Evolutionary conservation across 306 rosid genomes (phyloP), one percentile per base, ranked within the genome.

Genomic region (Cicer pinnatifidum): DNA sequence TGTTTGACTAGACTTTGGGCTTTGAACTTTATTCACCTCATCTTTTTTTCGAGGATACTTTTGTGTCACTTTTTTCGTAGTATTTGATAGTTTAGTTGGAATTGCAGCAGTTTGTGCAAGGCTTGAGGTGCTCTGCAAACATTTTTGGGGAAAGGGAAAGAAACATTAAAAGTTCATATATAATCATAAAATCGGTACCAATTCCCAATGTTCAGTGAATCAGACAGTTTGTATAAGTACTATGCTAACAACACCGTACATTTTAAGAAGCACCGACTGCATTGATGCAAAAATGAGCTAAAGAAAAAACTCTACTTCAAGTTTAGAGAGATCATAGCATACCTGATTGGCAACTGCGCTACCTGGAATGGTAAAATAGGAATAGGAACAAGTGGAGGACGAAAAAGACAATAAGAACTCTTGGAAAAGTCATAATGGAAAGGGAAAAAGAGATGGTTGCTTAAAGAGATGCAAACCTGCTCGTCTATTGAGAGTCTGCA

Each of bases 401-500:
- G 8, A 50, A 7, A 8, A 40, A 20, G 51, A 60, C 69, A 71
- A 45, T 68, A 52, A 87, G 88, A 8, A 64, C 48, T 67, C 54
- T 20, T 40, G 62, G 23, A 0, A 19, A 35, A 69, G 17, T 63
- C 17, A 69, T 40, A 53, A 62, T 13, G 59, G 60, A 44, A 8
- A 20, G 45, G 0, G 8, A 15, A 69, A 68, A 19, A 56, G 6
- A 59, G 12, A 33, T 7, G 12, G 12, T 13, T 71, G 15, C 43
- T 62, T 45, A 61, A 70, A 41, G 15, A 41, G 72, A 84, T 35
- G 37, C 73, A 28, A 76, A 92, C 98, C 97, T 89, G 98, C 78
- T 78, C 92, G 84, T 70, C 89, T 82, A 75, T 58, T 80, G 61
- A 94, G 91, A 40, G 82, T 69, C 81, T 85, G 97, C 51, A 94